Percentiles rank a stretch among this genome's conserved stretches.
These are phyloP conservation scores for Oryza officinalis DNA, from an alignment of 176 grass and related monocot species.

Conservation along the genomic window DNA sequence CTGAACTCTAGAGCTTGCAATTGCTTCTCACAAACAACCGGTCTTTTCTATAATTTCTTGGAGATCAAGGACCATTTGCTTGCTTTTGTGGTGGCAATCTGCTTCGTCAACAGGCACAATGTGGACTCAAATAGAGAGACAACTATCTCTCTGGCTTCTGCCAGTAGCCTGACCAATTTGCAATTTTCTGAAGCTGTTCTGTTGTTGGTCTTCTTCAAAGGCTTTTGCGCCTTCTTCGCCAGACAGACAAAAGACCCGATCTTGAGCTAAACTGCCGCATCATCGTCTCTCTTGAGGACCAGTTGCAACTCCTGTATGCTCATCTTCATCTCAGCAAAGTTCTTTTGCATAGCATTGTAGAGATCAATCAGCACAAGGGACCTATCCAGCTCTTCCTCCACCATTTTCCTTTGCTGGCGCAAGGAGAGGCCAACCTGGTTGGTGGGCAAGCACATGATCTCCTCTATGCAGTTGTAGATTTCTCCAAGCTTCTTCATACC, in stretches of 20 bases:
- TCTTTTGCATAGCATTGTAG: conserved; percentile 32
- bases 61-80: conserved; percentile 23
- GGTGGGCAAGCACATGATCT: conserved; percentile 42
- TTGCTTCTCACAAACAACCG: not conserved
- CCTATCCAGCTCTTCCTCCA: conserved; percentile 42
- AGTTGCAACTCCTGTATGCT: conserved; percentile 29
- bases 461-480: conserved; percentile 33
- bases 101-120: not conserved
- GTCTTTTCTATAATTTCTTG: conserved; percentile 17
- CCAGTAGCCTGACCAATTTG: not conserved
- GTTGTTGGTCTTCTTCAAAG: conserved; percentile 33
- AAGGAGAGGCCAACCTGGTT: conserved; percentile 35
- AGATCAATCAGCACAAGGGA: conserved; percentile 48
- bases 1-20: too few species aligned
- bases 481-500: conserved; percentile 28
- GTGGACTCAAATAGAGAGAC: not conserved
- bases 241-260: conserved; percentile 20
- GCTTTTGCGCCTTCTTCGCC: conserved; percentile 38
- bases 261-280: not conserved
- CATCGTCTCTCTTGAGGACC: conserved; percentile 36
- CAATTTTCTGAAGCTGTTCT: not conserved
- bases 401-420: conserved; percentile 20
- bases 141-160: conserved; percentile 13
- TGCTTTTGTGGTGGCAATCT: not conserved
- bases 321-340: conserved; percentile 27